Evolutionary conservation across 805 yeast genomes (phyloP).

Genomic region (Kockiozyma suomiensis): DNA sequence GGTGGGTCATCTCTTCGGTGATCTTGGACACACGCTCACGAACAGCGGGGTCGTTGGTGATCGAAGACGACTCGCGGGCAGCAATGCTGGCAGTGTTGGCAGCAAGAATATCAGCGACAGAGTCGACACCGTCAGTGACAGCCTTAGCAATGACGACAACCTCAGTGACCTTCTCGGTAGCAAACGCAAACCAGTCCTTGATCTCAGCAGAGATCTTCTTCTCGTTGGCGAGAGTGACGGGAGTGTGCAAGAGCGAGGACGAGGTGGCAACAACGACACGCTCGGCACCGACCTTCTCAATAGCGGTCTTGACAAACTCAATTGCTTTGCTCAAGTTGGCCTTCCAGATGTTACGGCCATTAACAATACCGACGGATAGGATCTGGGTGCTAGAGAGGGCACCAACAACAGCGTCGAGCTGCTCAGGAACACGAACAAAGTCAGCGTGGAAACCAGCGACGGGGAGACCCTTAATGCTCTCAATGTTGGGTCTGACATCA

Average conservation of each 20-base stretch:
- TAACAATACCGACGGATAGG: constrained; percentile 94
- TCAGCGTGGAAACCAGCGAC: constrained; percentile 96
- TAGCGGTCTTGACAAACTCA: constrained; percentile 77
- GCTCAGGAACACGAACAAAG: constrained; percentile 94
- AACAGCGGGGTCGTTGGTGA: constrained; percentile 91
- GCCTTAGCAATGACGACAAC: constrained; percentile 90
- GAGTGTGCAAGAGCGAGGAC: constrained; percentile 96
- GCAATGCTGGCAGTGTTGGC: constrained; percentile 86
- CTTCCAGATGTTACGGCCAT: constrained; percentile 99
- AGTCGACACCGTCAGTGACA: constrained; percentile 66
- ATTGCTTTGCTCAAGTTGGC: constrained; percentile 89
- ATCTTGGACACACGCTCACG: constrained; percentile 80
- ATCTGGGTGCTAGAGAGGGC: constrained; percentile 70
- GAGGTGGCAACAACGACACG: constrained; percentile 91
- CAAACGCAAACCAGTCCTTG: constrained; percentile 97
- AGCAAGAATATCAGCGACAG: constrained; percentile 72
- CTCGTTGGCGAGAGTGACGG: constrained; percentile 93
- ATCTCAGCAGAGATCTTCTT: constrained; percentile 85
- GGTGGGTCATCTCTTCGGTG: constrained; percentile 67
- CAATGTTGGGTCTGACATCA: constrained; percentile 95
- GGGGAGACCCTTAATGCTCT: constrained; percentile 84
- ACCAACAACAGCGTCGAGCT: constrained; percentile 77
- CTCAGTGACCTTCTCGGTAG: constrained; percentile 92
- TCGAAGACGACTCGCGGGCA: constrained; percentile 81
- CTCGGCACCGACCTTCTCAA: constrained; percentile 80